phyloP scores from a whole-genome alignment of 352 stramenopile genomes.

The Paralagenidium karlingii region DNA sequence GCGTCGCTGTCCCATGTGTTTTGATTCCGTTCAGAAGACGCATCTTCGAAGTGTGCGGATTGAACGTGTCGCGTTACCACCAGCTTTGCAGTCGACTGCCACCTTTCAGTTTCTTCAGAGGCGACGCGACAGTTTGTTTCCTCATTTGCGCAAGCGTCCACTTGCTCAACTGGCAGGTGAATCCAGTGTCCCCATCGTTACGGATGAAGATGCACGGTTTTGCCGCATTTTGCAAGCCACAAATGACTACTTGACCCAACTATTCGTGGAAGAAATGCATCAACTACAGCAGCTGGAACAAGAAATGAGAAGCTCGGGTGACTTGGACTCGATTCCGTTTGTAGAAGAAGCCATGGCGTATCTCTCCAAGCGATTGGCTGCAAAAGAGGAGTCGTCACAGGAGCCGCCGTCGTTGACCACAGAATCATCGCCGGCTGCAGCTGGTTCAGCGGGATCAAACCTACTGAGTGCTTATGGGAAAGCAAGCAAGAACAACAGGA shows the following conservation, averaged over 20 bases:
- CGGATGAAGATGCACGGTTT: constrained; percentile 49
- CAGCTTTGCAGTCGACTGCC: constrained; percentile 28
- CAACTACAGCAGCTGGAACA: constrained; percentile 55
- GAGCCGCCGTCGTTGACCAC: neutral
- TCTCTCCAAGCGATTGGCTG: constrained; percentile 24
- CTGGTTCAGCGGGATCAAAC: too few species aligned
- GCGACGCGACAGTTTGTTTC: constrained; percentile 57
- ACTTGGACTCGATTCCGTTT: constrained; percentile 64
- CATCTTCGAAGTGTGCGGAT: constrained; percentile 64
- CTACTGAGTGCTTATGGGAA: neutral
- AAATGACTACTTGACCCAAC: constrained; percentile 39
- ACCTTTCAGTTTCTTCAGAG: constrained; percentile 72
- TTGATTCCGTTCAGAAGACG: constrained; percentile 73
- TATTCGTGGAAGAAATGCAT: constrained; percentile 50
- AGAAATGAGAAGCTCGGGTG: constrained; percentile 54
- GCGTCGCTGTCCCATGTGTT: constrained; percentile 79
- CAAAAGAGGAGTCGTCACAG: neutral
- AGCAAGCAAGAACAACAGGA: constrained; percentile 6
- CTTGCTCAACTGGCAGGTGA: constrained; percentile 2
- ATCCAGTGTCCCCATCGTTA: constrained; percentile 43
- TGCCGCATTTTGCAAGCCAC: constrained; percentile 65
- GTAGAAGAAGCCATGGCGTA: constrained; percentile 67
- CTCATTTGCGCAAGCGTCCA: constrained; percentile 24
- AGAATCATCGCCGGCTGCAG: too few species aligned
- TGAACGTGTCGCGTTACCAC: constrained; percentile 37